phyloP scores from a whole-genome alignment of 352 stramenopile species.

The Phytopythium kandeliae region DNA sequence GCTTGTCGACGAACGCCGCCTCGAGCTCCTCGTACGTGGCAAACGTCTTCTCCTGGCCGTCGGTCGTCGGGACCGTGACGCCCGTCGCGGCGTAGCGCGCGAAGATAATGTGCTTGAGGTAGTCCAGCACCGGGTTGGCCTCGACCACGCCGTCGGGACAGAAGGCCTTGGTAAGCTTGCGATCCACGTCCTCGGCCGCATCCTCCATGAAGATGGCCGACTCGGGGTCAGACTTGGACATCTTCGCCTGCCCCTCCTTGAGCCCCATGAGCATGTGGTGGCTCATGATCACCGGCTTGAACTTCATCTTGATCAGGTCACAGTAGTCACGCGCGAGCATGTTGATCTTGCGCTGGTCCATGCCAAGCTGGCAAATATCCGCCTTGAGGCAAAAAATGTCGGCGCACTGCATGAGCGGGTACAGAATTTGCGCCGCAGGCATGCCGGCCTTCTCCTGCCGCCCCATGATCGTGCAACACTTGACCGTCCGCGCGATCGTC shows the following conservation, averaged over 20 bases:
- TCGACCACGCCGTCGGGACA: conserved; percentile 89
- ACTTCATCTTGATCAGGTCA: conserved; percentile 92
- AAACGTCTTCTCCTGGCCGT: conserved; percentile 79
- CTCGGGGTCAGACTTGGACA: conserved; percentile 99
- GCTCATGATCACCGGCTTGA: conserved; percentile 95
- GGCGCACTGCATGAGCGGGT: conserved; percentile 98
- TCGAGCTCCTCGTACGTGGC: conserved; percentile 87
- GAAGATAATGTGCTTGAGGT: conserved; percentile 98
- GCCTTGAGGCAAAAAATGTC: conserved; percentile 99
- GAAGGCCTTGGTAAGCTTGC: conserved; percentile 99
- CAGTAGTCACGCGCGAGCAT: conserved; percentile 99
- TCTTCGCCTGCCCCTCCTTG: conserved; percentile 99
- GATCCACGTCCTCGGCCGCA: conserved; percentile 89
- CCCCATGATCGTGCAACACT: conserved; percentile 99
- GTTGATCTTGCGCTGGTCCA: conserved; percentile 99
- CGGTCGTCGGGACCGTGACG: conserved; percentile 42
- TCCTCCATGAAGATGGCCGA: conserved; percentile 99
- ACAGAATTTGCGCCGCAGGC: conserved; percentile 95
- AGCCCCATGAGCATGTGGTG: conserved; percentile 99
- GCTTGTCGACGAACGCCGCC: conserved; percentile 83
- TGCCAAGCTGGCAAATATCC: conserved; percentile 98
- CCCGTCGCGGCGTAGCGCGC: conserved; percentile 50
- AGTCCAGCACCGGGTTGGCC: conserved; percentile 96
- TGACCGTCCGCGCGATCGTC: conserved; percentile 93
- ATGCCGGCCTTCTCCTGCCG: conserved; percentile 88